Base-by-base conservation (phyloP, 106 monocot species). In the Acorus calamus region DNA sequence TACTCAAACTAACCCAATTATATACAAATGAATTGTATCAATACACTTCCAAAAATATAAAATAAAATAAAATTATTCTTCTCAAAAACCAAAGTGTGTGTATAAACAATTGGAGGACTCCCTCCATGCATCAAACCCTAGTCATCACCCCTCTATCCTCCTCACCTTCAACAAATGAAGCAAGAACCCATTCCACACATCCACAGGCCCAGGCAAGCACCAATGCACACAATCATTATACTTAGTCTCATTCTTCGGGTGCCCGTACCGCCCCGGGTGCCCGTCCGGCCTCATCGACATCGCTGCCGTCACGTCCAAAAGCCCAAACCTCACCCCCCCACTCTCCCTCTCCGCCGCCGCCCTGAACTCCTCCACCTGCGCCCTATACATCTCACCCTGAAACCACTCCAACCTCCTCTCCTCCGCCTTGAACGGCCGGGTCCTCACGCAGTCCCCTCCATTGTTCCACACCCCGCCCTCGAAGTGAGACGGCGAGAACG, bases 161-260 rank as follows among this genome's bases (percentile, higher is more conserved):
- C 1, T 1, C 28, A 28, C 28, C 28, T 28, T 48, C 47, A 62
- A 4, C 47, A 49, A 13, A n/a, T 49, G 62, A 2, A 62, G 14
- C 62, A 62, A 13, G 11, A 49, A 49, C 2, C 50, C 49, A 62
- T 49, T 62, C 62, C 62, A 62, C 13, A 14, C 8, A 49, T 62
- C 62, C 8, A 62, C 49, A 49, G 62, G 62, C 3, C 62, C 62
- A 49, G 62, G 62, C 62, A 62, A 49, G 13, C 60, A 60, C 60
- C 60, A 60, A 46, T 60, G 60, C 45, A 60, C 42, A 11, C 60
- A 60, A 11, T 60, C 60, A 44, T 45, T 6, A 3, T 7, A 8
- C 28, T 12, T 4, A 8, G 4, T 58, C 41, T 58, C 8, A 14
- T 9, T 43, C 0, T 5, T 3, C 5, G 2, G 44, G 8, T 9